Conservation (phyloP, 495 filamentous ascomycete genomes). For the Penicillium ucsense region DNA sequence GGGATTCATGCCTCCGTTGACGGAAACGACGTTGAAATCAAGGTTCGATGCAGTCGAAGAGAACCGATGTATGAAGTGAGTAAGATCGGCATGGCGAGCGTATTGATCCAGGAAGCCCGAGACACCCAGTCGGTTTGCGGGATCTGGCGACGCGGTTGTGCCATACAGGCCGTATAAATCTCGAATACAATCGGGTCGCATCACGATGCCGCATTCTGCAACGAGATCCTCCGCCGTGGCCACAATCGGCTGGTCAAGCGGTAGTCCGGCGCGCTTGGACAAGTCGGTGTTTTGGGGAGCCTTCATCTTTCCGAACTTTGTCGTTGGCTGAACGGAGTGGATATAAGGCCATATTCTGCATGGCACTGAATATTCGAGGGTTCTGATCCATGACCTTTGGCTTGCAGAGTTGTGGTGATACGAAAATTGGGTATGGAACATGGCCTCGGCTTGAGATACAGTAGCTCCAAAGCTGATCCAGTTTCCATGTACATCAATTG, state of each 20-base stretch:
- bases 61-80: slow-evolving; percentile 41
- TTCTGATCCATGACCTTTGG: slow-evolving; percentile 36
- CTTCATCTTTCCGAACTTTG: slow-evolving; percentile 34
- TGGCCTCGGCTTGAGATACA: slow-evolving; percentile 39
- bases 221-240: slow-evolving; percentile 16
- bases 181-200: slow-evolving; percentile 51
- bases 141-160: slow-evolving; percentile 24
- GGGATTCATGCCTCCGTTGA: slow-evolving; percentile 50
- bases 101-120: slow-evolving; percentile 62
- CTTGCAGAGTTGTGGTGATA: slow-evolving; percentile 34
- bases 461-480: slow-evolving; percentile 47
- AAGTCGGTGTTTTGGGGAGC: slow-evolving; percentile 8
- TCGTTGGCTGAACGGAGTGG: slow-evolving; percentile 48
- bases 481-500: slow-evolving; percentile 40
- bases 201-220: slow-evolving; percentile 33
- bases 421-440: slow-evolving; percentile 47
- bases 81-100: slow-evolving; percentile 49
- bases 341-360: slow-evolving; percentile 34
- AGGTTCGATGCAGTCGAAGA: slow-evolving; percentile 39
- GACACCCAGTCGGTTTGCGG: slow-evolving; percentile 48
- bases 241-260: slow-evolving; percentile 16
- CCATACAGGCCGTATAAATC: slow-evolving; percentile 50
- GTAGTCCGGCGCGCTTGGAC: background rate
- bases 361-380: slow-evolving; percentile 51
- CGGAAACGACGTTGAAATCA: slow-evolving; percentile 53